These are phyloP conservation scores for Manihot esculenta DNA, from an alignment of 441 rosid species.

Conservation along the genomic window DNA sequence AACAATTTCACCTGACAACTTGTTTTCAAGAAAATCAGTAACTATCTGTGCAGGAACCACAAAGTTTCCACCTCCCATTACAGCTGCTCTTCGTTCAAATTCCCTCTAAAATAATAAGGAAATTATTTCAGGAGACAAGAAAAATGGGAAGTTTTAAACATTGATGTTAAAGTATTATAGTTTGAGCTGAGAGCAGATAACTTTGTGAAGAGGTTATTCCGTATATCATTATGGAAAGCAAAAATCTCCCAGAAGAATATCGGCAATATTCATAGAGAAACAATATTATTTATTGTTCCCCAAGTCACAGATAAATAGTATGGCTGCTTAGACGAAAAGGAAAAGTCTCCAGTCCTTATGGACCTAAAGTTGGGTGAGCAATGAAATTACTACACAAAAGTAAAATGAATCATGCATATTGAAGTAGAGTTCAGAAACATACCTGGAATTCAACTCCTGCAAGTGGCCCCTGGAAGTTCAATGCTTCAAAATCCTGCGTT, in stretches of 20 bases:
- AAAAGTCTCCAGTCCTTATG: not conserved
- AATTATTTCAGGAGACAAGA: conserved; percentile 6
- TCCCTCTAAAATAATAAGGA: conserved; percentile 58
- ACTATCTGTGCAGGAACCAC: conserved; percentile 84
- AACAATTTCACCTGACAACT: conserved; percentile 53
- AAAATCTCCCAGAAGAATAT: not conserved
- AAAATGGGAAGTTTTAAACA: too few relatives aligned
- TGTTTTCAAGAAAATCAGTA: conserved; percentile 71
- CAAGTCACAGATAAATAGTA: conserved; percentile 2
- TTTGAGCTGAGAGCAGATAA: conserved; percentile 1
- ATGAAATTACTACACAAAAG: not conserved
- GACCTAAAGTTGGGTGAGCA: not conserved
- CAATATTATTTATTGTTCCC: not conserved
- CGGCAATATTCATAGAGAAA: not conserved
- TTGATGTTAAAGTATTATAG: conserved; percentile 13
- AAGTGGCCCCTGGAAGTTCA: conserved; percentile 75
- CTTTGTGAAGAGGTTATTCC: not conserved
- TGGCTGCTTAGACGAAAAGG: not conserved
- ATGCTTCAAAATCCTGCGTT: conserved; percentile 57
- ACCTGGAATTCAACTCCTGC: conserved; percentile 96
- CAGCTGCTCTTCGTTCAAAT: conserved; percentile 82
- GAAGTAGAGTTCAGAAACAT: conserved; percentile 12
- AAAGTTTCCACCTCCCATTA: conserved; percentile 83
- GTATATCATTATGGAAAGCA: not conserved
- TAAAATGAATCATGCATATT: not conserved